Conservation (phyloP, 495 filamentous ascomycete genomes). For the Pseudomonodictys pantanalensis region DNA sequence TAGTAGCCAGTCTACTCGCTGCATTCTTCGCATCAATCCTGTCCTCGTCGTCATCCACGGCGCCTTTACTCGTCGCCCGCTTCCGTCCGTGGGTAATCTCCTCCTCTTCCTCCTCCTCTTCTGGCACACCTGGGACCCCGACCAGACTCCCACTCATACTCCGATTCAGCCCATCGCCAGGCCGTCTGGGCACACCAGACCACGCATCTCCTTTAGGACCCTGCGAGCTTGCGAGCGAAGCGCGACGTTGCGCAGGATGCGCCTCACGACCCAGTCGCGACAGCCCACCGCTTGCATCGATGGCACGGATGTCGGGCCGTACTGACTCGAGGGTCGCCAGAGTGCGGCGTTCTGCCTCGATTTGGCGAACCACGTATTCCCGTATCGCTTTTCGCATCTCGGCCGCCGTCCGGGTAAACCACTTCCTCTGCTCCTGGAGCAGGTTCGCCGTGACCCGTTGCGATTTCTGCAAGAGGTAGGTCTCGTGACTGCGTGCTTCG, state of each 20-base stretch:
- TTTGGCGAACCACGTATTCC: slow-evolving; percentile 90
- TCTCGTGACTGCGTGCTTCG: slow-evolving; percentile 76
- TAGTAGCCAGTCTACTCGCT: slow-evolving; percentile 86
- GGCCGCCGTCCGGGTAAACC: slow-evolving; percentile 81
- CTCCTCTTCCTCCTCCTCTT: slow-evolving; percentile 49
- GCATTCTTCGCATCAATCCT: slow-evolving; percentile 93
- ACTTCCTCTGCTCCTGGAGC: slow-evolving; percentile 80
- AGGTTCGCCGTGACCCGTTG: slow-evolving; percentile 85
- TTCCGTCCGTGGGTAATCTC: slow-evolving; percentile 52
- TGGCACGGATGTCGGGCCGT: slow-evolving; percentile 86
- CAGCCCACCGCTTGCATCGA: slow-evolving; percentile 85
- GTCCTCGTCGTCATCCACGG: slow-evolving; percentile 88
- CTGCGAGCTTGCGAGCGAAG: slow-evolving; percentile 79
- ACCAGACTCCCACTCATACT: slow-evolving; percentile 71
- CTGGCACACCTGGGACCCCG: slow-evolving; percentile 39
- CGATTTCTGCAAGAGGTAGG: slow-evolving; percentile 75
- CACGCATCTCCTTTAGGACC: slow-evolving; percentile 95
- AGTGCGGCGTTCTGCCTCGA: slow-evolving; percentile 90
- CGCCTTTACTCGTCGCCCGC: slow-evolving; percentile 58
- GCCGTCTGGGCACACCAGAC: slow-evolving; percentile 86
- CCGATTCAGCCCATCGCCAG: slow-evolving; percentile 69
- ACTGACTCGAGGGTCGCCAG: slow-evolving; percentile 89
- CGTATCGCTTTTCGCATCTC: slow-evolving; percentile 78
- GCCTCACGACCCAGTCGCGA: slow-evolving; percentile 83
- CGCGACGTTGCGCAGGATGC: slow-evolving; percentile 70